phyloP scores from a whole-genome alignment of 2,329 filamentous ascomycete species.

The Monilinia vaccinii-corymbosi region DNA sequence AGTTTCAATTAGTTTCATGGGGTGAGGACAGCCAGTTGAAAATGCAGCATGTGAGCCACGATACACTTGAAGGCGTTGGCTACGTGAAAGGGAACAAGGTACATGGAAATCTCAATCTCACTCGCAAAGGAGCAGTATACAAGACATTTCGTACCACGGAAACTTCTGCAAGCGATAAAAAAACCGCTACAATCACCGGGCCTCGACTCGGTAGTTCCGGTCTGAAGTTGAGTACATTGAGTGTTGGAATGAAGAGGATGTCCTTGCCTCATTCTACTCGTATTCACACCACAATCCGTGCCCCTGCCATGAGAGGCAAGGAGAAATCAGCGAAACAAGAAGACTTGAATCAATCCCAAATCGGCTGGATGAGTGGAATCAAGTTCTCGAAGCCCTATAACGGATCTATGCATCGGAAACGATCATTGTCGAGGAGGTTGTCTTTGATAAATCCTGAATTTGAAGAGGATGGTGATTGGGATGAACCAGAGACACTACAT shows the following conservation, averaged over 20 bases:
- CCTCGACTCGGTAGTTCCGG: conserved; percentile 40
- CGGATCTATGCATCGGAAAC: conserved; percentile 14
- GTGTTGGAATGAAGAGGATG: conserved; percentile 34
- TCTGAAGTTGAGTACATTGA: conserved; percentile 27
- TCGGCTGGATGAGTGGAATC: conserved; percentile 62
- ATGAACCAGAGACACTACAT: conserved; percentile 49
- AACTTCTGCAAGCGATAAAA: conserved; percentile 48
- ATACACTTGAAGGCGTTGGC: conserved; percentile 59
- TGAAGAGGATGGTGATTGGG: conserved; percentile 40
- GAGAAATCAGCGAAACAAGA: conserved; percentile 24
- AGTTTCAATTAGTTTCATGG: conserved; percentile 92
- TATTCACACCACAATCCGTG: conserved; percentile 20
- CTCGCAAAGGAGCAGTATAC: conserved; percentile 76
- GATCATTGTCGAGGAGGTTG: conserved; percentile 22
- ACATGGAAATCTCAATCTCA: conserved; percentile 58
- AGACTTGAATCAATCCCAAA: conserved; percentile 44
- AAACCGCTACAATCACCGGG: conserved; percentile 53
- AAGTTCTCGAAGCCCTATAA: conserved; percentile 41
- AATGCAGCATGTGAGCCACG: conserved; percentile 62
- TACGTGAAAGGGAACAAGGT: conserved; percentile 61
- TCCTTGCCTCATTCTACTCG: conserved; percentile 30
- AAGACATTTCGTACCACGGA: conserved; percentile 74
- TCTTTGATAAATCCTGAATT: conserved; percentile 28
- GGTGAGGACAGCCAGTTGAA: conserved; percentile 77
- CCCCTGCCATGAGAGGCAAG: conserved; percentile 28